Evolutionary conservation across 2,329 filamentous ascomycete species (phyloP).

Genomic region (Lomentospora prolificans): DNA sequence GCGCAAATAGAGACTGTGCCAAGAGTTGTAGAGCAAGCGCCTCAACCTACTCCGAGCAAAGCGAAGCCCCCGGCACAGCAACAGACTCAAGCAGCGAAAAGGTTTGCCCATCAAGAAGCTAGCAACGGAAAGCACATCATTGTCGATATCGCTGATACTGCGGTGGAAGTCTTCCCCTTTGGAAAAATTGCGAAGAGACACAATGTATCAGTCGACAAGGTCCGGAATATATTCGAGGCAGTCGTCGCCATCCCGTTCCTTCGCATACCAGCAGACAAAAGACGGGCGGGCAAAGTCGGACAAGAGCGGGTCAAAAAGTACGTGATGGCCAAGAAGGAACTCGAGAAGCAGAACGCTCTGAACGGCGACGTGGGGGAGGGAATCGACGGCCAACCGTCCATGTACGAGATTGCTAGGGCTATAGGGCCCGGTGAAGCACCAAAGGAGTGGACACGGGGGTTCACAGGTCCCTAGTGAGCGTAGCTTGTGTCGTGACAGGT

Average conservation of each 20-base stretch:
- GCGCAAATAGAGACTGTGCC: not conserved
- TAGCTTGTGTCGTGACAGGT: not conserved
- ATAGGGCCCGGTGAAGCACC: slow-evolving; percentile 7
- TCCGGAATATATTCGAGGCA: slow-evolving; percentile 36
- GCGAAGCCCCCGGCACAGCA: not conserved
- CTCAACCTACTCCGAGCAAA: not conserved
- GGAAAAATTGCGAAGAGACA: slow-evolving; percentile 34
- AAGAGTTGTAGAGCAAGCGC: not conserved
- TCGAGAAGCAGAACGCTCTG: slow-evolving; percentile 11
- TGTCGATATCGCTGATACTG: slow-evolving; percentile 39
- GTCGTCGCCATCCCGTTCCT: slow-evolving; percentile 38
- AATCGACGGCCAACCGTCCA: slow-evolving; percentile 9
- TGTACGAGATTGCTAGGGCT: slow-evolving; percentile 2
- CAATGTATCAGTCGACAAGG: slow-evolving; percentile 28
- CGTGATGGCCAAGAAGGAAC: slow-evolving; percentile 28
- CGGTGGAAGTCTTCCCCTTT: slow-evolving; percentile 35
- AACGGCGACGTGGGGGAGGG: slow-evolving; percentile 11
- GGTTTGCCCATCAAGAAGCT: slow-evolving; percentile 1
- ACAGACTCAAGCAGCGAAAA: not conserved
- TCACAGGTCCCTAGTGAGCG: not conserved
- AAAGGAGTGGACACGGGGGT: not conserved
- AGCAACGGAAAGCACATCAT: slow-evolving; percentile 27
- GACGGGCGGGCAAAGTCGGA: slow-evolving; percentile 28
- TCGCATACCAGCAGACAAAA: slow-evolving; percentile 32
- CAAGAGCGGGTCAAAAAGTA: slow-evolving; percentile 32